Evolutionary conservation across 495 filamentous ascomycete species (phyloP).

Genomic region (Terfezia claveryi): DNA sequence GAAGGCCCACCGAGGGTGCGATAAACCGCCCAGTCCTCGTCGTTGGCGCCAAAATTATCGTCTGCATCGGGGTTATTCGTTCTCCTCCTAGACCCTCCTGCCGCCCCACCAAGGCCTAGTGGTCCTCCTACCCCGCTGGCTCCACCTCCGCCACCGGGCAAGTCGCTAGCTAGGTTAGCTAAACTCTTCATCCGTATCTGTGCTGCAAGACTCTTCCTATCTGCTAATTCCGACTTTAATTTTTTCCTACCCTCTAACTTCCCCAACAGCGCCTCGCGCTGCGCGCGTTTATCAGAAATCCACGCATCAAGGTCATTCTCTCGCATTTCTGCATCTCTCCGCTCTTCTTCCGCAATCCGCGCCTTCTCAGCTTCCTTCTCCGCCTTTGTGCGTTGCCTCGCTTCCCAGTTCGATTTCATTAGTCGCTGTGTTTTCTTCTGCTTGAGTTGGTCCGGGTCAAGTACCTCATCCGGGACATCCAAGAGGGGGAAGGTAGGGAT

Average conservation of each 20-base stretch:
- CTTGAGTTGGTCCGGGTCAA: conserved; percentile 76
- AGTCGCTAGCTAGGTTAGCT: conserved; percentile 87
- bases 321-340: conserved; percentile 60
- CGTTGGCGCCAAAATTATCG: conserved; percentile 89
- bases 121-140: conserved; percentile 6
- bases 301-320: conserved; percentile 70
- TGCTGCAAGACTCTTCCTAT: conserved; percentile 82
- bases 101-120: conserved; percentile 1
- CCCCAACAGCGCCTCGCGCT: conserved; percentile 47
- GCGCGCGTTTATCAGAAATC: conserved; percentile 57
- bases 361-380: conserved; percentile 87
- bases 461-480: conserved; percentile 71
- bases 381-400: conserved; percentile 69
- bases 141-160: conserved; percentile 38
- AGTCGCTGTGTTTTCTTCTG: conserved; percentile 78
- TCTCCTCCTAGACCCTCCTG: not conserved
- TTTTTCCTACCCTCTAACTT: conserved; percentile 84
- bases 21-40: conserved; percentile 95
- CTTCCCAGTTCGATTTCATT: conserved; percentile 84
- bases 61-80: conserved; percentile 28
- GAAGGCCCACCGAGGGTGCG: conserved; percentile 42
- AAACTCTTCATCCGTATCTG: conserved; percentile 96
- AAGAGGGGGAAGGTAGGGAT: conserved; percentile 47
- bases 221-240: conserved; percentile 76
- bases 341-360: conserved; percentile 55